These are phyloP conservation scores for Protomyces pachydermus DNA, from an alignment of 1,139 yeast species.

Conservation along the genomic window DNA sequence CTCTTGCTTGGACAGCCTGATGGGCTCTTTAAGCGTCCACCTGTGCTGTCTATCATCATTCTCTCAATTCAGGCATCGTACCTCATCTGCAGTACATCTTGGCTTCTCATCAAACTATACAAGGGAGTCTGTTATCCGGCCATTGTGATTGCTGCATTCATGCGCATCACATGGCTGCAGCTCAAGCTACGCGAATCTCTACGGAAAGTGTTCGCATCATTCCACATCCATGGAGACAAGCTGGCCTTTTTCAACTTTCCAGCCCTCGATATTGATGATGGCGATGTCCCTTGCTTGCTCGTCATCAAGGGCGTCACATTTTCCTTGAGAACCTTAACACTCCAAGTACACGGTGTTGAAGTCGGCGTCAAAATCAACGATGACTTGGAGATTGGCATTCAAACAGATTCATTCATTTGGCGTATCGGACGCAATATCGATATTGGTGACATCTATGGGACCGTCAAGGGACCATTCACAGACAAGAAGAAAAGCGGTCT, in stretches of 20 bases:
- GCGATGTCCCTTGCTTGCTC: conserved; percentile 22
- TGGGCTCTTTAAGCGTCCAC: not conserved
- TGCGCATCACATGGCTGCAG: conserved; percentile 2
- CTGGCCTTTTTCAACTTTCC: conserved; percentile 17
- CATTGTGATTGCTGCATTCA: conserved; percentile 1
- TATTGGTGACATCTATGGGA: conserved; percentile 15
- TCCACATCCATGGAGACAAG: conserved; percentile 15
- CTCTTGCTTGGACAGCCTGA: conserved; percentile 6
- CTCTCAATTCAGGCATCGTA: conserved; percentile 1
- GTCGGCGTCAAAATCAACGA: conserved; percentile 22
- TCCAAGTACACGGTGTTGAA: conserved; percentile 19
- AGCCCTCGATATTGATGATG: conserved; percentile 17
- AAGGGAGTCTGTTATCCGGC: conserved; percentile 6
- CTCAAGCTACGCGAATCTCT: not conserved
- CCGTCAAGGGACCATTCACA: conserved; percentile 14
- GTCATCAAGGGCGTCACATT: conserved; percentile 16
- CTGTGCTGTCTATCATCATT: not conserved
- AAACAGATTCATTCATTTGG: conserved; percentile 17
- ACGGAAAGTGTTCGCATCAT: not conserved
- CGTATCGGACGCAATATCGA: conserved; percentile 7
- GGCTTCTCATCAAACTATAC: conserved; percentile 8
- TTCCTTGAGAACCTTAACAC: conserved; percentile 7
- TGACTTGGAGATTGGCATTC: conserved; percentile 20
- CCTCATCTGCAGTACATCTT: conserved; percentile 14
- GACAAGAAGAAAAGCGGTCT: not conserved